phyloP scores from a whole-genome alignment of 106 monocot species.

The Acanthochlamys bracteata region DNA sequence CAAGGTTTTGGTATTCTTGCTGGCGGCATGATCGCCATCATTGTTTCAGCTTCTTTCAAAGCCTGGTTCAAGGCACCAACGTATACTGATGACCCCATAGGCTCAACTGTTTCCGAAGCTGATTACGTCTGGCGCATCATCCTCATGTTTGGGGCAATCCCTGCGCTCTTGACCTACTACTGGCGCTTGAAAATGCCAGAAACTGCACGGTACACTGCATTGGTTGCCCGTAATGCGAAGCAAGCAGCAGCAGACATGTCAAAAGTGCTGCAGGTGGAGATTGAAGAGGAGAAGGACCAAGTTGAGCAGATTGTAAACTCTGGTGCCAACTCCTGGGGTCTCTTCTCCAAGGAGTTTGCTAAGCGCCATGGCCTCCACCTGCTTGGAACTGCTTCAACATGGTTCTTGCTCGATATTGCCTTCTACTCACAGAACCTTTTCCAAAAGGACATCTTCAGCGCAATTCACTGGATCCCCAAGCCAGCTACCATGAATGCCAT shows the following conservation, averaged over 20 bases:
- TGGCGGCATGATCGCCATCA: slow-evolving; percentile 37
- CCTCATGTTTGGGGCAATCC: slow-evolving; percentile 42
- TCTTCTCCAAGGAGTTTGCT: slow-evolving; percentile 21
- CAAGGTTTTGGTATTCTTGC: slow-evolving; percentile 51
- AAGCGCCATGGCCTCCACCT: slow-evolving; percentile 42
- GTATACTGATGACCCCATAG: slow-evolving; percentile 8
- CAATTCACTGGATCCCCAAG: slow-evolving; percentile 47
- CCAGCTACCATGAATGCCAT: slow-evolving; percentile 45
- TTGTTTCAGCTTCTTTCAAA: slow-evolving; percentile 26
- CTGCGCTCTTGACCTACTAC: slow-evolving; percentile 29
- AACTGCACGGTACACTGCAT: slow-evolving; percentile 35
- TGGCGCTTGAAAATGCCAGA: slow-evolving; percentile 44
- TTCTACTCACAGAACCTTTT: slow-evolving; percentile 60
- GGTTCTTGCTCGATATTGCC: slow-evolving; percentile 63
- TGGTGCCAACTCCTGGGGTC: slow-evolving; percentile 14
- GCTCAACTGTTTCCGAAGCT: slow-evolving; percentile 17
- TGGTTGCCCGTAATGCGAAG: slow-evolving; percentile 29
- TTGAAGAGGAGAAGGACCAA: slow-evolving; percentile 7
- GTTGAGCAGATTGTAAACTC: no score
- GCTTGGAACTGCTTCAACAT: slow-evolving; percentile 29
- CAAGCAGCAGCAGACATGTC: slow-evolving; percentile 37
- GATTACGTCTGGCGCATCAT: slow-evolving; percentile 37
- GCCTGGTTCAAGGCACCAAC: slow-evolving; percentile 5
- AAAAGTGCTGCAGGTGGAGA: slow-evolving; percentile 28
- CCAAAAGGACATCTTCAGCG: slow-evolving; percentile 56